These are phyloP conservation scores for Prunus dulcis DNA, from an alignment of 306 rosid species.

Conservation along the genomic window DNA sequence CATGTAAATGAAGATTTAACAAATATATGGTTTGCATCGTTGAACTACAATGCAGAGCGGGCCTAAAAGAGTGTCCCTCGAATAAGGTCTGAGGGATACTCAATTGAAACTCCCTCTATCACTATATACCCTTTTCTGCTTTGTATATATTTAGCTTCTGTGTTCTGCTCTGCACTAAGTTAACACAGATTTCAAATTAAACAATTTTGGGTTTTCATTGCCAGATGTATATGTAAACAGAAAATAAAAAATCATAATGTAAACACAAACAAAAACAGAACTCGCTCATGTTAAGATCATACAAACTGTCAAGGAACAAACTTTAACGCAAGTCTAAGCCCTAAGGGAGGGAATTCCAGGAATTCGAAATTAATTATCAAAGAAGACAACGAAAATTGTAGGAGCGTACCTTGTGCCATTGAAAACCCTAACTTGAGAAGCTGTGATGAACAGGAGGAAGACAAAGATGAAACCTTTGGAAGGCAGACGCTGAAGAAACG, in stretches of 20 bases:
- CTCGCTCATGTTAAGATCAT: background rate
- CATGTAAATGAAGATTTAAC: too few species aligned
- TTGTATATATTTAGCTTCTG: background rate
- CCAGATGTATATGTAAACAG: background rate
- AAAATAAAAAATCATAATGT: background rate
- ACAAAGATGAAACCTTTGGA: background rate
- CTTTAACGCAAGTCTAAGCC: background rate
- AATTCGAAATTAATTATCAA: background rate
- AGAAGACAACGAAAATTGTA: background rate
- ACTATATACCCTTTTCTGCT: background rate
- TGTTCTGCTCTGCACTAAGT: background rate
- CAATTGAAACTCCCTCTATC: too few species aligned
- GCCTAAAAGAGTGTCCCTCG: too few species aligned
- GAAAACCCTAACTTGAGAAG: conserved; percentile 2
- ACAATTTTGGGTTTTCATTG: background rate
- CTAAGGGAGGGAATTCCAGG: background rate
- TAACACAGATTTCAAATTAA: background rate
- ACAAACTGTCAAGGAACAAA: background rate
- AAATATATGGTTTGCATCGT: too few species aligned
- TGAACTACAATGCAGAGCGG: too few species aligned
- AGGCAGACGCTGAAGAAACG: background rate
- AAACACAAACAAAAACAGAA: background rate
- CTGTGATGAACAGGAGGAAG: background rate
- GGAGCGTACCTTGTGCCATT: conserved; percentile 12
- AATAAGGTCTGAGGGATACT: too few species aligned